Evolutionary conservation across 2,329 filamentous ascomycete genomes (phyloP).

Genomic region (Ophiostoma tasmaniense): DNA sequence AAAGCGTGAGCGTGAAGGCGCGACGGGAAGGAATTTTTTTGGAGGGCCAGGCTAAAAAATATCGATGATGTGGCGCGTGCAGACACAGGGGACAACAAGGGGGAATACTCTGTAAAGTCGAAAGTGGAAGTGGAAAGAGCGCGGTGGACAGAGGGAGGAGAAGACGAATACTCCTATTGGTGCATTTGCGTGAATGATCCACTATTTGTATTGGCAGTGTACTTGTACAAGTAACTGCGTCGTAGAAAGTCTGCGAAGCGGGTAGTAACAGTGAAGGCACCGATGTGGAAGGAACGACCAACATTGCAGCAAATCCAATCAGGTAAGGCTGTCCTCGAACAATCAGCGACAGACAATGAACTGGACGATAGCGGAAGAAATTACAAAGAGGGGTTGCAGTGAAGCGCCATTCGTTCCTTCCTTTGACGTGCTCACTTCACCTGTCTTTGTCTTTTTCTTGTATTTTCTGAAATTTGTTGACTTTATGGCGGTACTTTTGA

Average conservation of each 20-base stretch:
- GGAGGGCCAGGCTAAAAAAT: constrained; percentile 13
- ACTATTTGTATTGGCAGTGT: neutral
- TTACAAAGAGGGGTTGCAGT: neutral
- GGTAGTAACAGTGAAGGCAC: neutral
- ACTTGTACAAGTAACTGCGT: too few relatives aligned
- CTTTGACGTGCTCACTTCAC: neutral
- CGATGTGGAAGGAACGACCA: neutral
- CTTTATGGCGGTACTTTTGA: neutral
- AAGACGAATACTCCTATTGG: neutral
- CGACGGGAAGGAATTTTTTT: constrained; percentile 7
- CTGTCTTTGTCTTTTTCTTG: neutral
- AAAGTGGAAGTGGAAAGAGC: constrained; percentile 14
- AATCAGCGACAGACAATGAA: neutral
- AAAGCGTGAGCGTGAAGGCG: constrained; percentile 11
- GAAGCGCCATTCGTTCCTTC: neutral
- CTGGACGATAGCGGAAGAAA: neutral
- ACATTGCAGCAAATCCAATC: neutral
- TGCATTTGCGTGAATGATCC: neutral
- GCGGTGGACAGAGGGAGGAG: neutral
- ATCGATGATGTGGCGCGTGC: constrained; percentile 17
- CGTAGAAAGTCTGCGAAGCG: neutral
- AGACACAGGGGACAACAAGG: neutral
- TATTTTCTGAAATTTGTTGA: neutral
- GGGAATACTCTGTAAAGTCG: neutral
- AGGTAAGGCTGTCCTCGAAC: neutral